Evolutionary conservation across 2,329 filamentous ascomycete species (phyloP), one percentile per base, ranked within the genome.

Genomic region (Geoglossum cookeanum): DNA sequence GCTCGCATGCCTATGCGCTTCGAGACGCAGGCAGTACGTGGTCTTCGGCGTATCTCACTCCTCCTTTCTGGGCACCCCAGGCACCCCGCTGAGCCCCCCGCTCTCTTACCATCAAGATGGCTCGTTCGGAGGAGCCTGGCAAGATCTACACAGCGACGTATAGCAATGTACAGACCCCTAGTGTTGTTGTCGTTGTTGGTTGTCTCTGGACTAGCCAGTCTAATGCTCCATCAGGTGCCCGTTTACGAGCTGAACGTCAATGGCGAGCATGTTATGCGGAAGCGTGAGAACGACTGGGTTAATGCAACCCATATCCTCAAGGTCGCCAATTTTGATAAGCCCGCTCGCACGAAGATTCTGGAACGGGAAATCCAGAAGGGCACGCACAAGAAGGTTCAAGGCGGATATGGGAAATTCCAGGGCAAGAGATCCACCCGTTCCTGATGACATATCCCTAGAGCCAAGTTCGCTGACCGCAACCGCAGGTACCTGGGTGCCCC

Each of bases 221-320:
- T 53, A 60, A 58, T 58, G 58, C 55, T 17, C 55, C 54, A 58
- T 58, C 65, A 96, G 88, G 89, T 95, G 60, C 91, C 91, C 39
- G 91, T 97, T 9, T 96, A 92, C 68, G 92, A 97, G 68, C 92
- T 81, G 71, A 89, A 94, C 68, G 84, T 94, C 64, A 87, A 84
- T 39, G 77, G 75, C 62, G 88, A 94, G 67, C 88, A 96, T 86
- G 86, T 97, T 62, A 98, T 98, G 92, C 85, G 92, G 69, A 81
- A 92, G 55, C 83, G 91, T 59, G 79, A 82, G 56, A 92, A 98
- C 70, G 83, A 97, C 71, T 98, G 91, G 89, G 92, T 98, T 73
- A 98, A 98, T 75, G 92, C 92, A n/a, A 98, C 92, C 57, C 92
- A 98, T 68, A 97, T 98, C 59, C 75, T 98, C 54, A 98, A 98